Evolutionary conservation across 1,139 yeast species (phyloP).

Genomic region (Scheffersomyces illinoinensis): DNA sequence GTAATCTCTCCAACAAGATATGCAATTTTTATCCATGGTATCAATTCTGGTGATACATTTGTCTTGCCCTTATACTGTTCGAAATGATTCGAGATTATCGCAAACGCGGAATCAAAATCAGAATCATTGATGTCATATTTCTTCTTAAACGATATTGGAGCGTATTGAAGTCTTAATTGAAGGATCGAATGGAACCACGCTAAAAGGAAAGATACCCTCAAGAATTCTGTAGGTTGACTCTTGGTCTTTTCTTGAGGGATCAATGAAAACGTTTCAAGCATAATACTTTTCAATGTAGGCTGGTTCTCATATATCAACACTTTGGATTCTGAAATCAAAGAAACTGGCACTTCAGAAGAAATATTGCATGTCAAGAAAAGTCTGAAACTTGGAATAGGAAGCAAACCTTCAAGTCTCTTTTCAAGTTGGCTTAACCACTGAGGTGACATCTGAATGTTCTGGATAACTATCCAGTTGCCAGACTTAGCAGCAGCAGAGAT

Average conservation of each 20-base stretch:
- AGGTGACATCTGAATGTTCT: constrained; percentile 74
- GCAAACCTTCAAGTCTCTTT: constrained; percentile 35
- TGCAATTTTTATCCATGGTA: constrained; percentile 61
- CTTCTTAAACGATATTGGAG: constrained; percentile 63
- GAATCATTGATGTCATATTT: constrained; percentile 70
- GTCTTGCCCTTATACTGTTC: constrained; percentile 24
- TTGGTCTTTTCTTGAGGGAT: constrained; percentile 19
- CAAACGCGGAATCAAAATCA: constrained; percentile 61
- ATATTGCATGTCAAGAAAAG: constrained; percentile 62
- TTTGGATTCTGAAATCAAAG: constrained; percentile 53
- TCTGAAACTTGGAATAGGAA: constrained; percentile 33
- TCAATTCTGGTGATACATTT: constrained; percentile 45
- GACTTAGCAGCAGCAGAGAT: constrained; percentile 43
- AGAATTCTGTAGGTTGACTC: constrained; percentile 42
- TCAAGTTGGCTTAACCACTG: constrained; percentile 61
- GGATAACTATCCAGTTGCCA: constrained; percentile 72
- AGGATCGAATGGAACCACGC: constrained; percentile 73
- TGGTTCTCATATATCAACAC: constrained; percentile 61
- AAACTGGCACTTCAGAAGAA: constrained; percentile 52
- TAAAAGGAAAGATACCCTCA: constrained; percentile 53
- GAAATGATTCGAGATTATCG: constrained; percentile 31
- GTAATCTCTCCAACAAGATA: constrained; percentile 54
- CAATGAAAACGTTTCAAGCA: constrained; percentile 42
- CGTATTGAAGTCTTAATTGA: constrained; percentile 57
- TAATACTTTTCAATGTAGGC: constrained; percentile 56